Evolutionary conservation across 1,139 yeast species (phyloP).

Genomic region (Lodderomyces margitis): DNA sequence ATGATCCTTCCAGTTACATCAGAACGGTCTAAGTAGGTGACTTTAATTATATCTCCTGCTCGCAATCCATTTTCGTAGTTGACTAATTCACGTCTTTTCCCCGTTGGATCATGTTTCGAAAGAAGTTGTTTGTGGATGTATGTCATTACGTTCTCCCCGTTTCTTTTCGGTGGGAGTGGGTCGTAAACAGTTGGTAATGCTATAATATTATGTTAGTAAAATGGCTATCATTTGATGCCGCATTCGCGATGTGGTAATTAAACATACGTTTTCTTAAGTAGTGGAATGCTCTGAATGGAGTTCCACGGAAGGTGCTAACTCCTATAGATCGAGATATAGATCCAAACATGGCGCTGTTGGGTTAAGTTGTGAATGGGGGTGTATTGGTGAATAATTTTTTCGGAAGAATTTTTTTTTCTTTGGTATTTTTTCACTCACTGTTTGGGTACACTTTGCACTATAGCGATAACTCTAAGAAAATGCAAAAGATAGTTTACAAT

Average conservation of each 20-base stretch:
- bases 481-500: too few relatives aligned
- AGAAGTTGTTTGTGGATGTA: constrained; percentile 51
- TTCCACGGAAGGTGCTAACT: constrained; percentile 10
- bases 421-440: constrained; percentile 7
- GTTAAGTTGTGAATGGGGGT: constrained; percentile 3
- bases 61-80: constrained; percentile 52
- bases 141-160: constrained; percentile 49
- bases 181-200: constrained; percentile 43
- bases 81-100: constrained; percentile 66
- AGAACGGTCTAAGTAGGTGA: constrained; percentile 67
- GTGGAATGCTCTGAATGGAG: constrained; percentile 21
- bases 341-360: constrained; percentile 18
- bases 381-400: not conserved
- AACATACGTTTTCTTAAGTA: constrained; percentile 24
- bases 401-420: constrained; percentile 5
- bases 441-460: not conserved
- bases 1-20: constrained; percentile 75
- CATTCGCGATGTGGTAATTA: not conserved
- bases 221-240: constrained; percentile 17
- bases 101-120: constrained; percentile 66
- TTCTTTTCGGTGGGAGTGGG: constrained; percentile 51
- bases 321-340: constrained; percentile 14
- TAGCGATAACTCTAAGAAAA: not conserved
- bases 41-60: constrained; percentile 80
- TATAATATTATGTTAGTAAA: not conserved